Evolutionary conservation across 441 rosid species (phyloP).

Genomic region (Populus trichocarpa): DNA sequence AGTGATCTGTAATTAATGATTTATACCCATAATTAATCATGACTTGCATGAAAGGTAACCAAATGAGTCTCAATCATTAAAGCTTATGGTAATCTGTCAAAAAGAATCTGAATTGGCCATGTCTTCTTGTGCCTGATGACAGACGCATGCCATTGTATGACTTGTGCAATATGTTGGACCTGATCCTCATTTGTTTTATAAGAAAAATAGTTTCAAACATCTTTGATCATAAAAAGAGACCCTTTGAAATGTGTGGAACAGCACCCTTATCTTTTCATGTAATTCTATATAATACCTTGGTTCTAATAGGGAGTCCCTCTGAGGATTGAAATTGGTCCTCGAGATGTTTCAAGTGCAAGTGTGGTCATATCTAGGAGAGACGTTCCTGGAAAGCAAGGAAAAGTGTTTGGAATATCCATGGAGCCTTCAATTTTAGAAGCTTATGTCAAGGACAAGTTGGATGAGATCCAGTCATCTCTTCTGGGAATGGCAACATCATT

Average conservation of each 20-base stretch:
- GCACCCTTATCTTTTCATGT: not conserved
- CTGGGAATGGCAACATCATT: conserved; percentile 61
- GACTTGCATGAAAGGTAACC: not conserved
- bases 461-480: conserved; percentile 83
- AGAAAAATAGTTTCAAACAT: not conserved
- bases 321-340: conserved; percentile 94
- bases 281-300: conserved; percentile 2
- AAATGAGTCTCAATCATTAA: not conserved
- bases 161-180: not conserved
- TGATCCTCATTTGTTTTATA: not conserved
- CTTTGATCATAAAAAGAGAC: not conserved
- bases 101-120: not conserved
- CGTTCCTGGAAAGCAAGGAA: conserved; percentile 90
- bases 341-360: conserved; percentile 73
- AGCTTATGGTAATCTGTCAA: not conserved
- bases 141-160: not conserved
- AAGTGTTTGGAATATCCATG: conserved; percentile 86
- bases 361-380: conserved; percentile 93
- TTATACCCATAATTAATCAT: not conserved
- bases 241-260: not conserved
- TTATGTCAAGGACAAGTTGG: conserved; percentile 86
- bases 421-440: conserved; percentile 62
- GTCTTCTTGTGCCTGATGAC: not conserved
- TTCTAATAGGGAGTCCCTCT: conserved; percentile 72
- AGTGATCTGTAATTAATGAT: not conserved